Evolutionary conservation across 768 basidiomycete genomes (phyloP), one percentile per base, ranked within the genome.

Genomic region (Kockovaella imperatae): DNA sequence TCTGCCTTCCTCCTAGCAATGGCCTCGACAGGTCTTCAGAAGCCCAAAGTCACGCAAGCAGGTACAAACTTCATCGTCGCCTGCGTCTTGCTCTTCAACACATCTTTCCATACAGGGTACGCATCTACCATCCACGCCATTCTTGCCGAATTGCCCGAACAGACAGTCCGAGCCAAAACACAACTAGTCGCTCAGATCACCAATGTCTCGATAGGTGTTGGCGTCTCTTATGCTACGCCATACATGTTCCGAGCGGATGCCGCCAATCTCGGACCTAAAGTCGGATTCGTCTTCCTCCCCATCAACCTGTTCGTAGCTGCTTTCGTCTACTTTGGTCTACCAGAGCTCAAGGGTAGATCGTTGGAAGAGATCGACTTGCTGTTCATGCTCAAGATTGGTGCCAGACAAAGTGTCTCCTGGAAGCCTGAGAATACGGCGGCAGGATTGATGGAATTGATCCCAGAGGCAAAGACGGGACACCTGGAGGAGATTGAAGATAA

Each of bases 251-350:
- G 63, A 46, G 48, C 48, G 14, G 45, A 47, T 7, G 50, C 57
- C 30, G 64, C 67, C 17, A 54, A 53, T 42, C 46, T 68, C 26
- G 61, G 60, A 14, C 57, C 68, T 4, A 69, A 67, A 67, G 64
- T 71, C 21, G 68, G 71, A 14, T 72, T 64, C 48, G 56, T 64
- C 6, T 10, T 15, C 21, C 40, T 11, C 5, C 4, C 42, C 35
- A 21, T 6, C 21, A 3, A 42, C 2, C 28, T 34, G 28, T 31
- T 32, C 35, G 14, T 15, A 3, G 14, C 23, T 18, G 53, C 53
- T 5, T 69, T 69, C 48, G 63, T 67, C 17, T 69, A 60, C 57
- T 69, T 59, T 49, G 53, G 42, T 44, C 60, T 69, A 28, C 65
- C 68, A n/a, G 70, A 72, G 42, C 66, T 62, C 4, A 26, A 50